Conservation (phyloP, 2,329 filamentous ascomycete species). For the Cladosporium austrohemisphaericum region DNA sequence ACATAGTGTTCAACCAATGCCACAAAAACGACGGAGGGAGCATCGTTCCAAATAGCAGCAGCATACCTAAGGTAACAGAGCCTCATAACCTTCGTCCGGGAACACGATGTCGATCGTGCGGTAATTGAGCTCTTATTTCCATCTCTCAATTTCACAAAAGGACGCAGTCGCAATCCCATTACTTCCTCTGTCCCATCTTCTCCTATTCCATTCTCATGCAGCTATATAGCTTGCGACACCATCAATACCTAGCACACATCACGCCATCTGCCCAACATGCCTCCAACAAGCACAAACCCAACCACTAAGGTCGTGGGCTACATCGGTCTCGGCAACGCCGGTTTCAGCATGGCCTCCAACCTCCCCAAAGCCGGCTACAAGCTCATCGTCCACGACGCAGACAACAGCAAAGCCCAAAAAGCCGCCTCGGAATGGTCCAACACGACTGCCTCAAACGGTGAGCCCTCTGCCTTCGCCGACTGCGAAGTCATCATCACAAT, state of each 20-base stretch:
- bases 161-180: too few relatives aligned
- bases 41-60: too few relatives aligned
- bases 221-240: neutral
- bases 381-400: conserved; percentile 32
- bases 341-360: conserved; percentile 34
- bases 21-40: too few relatives aligned
- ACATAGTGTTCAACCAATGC: too few relatives aligned
- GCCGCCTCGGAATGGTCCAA: conserved; percentile 28
- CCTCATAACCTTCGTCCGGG: too few relatives aligned
- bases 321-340: conserved; percentile 35
- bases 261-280: neutral
- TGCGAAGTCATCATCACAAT: conserved; percentile 36
- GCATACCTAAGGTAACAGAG: too few relatives aligned
- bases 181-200: neutral
- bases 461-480: conserved; percentile 29
- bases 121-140: too few relatives aligned
- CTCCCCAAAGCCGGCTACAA: conserved; percentile 33
- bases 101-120: conserved; percentile 6
- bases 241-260: neutral
- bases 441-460: conserved; percentile 28
- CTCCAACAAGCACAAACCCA: conserved; percentile 7
- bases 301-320: conserved; percentile 31
- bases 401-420: conserved; percentile 23
- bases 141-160: too few relatives aligned
- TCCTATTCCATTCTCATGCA: neutral